Conservation (phyloP, 2,329 filamentous ascomycete species). For the Colletotrichum agaves region DNA sequence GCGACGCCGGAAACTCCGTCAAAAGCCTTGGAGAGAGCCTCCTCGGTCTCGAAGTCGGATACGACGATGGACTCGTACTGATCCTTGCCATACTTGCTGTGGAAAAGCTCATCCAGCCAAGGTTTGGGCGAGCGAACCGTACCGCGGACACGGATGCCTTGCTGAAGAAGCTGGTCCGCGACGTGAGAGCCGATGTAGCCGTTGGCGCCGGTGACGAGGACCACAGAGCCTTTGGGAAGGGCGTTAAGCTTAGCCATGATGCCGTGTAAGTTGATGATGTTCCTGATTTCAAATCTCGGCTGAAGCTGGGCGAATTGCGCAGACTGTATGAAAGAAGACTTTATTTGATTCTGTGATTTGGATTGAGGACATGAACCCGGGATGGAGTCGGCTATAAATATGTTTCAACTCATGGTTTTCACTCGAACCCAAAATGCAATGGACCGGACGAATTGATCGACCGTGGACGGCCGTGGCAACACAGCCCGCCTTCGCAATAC, state of each 20-base stretch:
- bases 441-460: neutral
- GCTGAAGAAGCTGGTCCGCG: conserved; percentile 49
- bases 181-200: conserved; percentile 55
- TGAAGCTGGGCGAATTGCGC: neutral
- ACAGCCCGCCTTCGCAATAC: neutral
- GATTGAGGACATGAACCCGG: neutral
- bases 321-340: neutral
- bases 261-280: too few species aligned
- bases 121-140: conserved; percentile 51
- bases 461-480: neutral
- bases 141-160: conserved; percentile 57
- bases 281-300: neutral
- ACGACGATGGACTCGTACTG: conserved; percentile 49
- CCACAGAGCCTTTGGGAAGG: conserved; percentile 44
- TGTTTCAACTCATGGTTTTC: neutral
- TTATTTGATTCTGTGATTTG: neutral
- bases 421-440: neutral
- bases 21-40: conserved; percentile 43
- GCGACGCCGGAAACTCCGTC: conserved; percentile 39
- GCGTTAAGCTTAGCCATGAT: conserved; percentile 31
- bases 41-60: conserved; percentile 44
- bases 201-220: conserved; percentile 56
- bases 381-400: neutral
- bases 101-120: conserved; percentile 46
- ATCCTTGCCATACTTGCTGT: conserved; percentile 46